Base-by-base conservation (phyloP, 2,329 filamentous ascomycete genomes). In the Trichoderma guizhouense region DNA sequence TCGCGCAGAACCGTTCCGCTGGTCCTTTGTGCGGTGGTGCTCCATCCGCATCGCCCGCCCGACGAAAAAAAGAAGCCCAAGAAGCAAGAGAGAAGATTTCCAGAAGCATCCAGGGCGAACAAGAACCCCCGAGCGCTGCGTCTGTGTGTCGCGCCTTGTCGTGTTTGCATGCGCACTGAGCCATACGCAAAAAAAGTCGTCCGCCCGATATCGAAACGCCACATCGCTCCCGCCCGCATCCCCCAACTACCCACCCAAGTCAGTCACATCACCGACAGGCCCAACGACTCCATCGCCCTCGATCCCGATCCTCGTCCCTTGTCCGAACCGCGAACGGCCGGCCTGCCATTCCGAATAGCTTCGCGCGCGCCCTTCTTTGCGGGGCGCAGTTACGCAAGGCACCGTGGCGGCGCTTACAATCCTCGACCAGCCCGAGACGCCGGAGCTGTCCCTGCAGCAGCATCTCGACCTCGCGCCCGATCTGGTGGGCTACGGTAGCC, bases 381-480 rank as follows among this genome's bases (percentile, higher is more conserved):
- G 61, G 72, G 74, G 79, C 79, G 79, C 79, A 64, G 66, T 66
- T 76, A 73, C 74, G 67, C 73, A 73, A 78, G 81, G 80, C 82
- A 83, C 78, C 80, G 84, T 89, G 87, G 87, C 86, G 80, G 87
- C 87, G 78, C 86, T 88, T 79, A 87, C 86, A 72, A 82, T 88
- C 76, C 82, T 87, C 80, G 86, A 81, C 79, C 85, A 85, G 77
- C 82, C 82, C 81, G 85, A 88, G 76, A 76, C 80, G 72, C 83
- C 85, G 76, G 86, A 88, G 79, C 84, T 90, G 73, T 89, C 88
- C 74, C 83, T 89, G 57, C 87, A 89, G 80, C 87, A 89, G 78
- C 87, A 90, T 76, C 84, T 89, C 75, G 86, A 89, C 75, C 83
- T 89, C 74, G 82, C 85, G 71, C 86, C 86, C 64, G 84, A 86